Evolutionary conservation across 345 rosid genomes (phyloP), one percentile per base, ranked within the genome.

Genomic region (Passiflora organensis): DNA sequence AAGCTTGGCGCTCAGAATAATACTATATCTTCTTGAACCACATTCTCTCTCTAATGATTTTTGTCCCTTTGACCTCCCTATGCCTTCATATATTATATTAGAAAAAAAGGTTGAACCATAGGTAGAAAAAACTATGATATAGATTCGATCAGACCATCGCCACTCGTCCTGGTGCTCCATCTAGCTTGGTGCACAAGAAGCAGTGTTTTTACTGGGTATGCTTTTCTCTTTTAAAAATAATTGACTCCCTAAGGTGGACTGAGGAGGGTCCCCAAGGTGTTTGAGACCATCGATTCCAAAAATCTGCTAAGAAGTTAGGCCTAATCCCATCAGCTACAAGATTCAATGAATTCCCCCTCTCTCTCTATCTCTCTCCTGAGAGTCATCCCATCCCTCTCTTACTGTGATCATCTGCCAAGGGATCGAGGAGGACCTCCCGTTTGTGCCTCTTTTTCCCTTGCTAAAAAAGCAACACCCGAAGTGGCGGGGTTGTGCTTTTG

Each of bases 401-500:
- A 4, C 1, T 17, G 32, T 25, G 50, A 24, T 22, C 52, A 10
- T 59, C 8, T 66, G 53, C 15, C 41, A 47, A 23, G 57, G 20
- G 14, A 24, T 20, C 4, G 13, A 13, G 14, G 14, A 39, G 4
- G 25, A 37, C 14, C 34, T 24, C 10, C 52, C 20, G 43, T 14
- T 25, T n/a, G 10, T 51, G 12, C 36, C 34, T 56, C 20, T 59
- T 59, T 16, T 41, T 15, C 36, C n/a, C n/a, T 20, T 13, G 18
- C 13, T 5, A 6, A 43, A 49, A 55, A 44, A 32, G 50, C 25
- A 20, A 24, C 18, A 14, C 53, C 13, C 38, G 22, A 23, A 39
- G 59, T 55, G 56, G 70, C 60, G 43, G 58, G 67, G 72, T 55
- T 47, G 44, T 58, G 51, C 18, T 34, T n/a, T 54, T 54, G 20